These are phyloP conservation scores for Tetragonia tetragonoides DNA, from an alignment of 148 eudicot genomes.

Conservation along the genomic window DNA sequence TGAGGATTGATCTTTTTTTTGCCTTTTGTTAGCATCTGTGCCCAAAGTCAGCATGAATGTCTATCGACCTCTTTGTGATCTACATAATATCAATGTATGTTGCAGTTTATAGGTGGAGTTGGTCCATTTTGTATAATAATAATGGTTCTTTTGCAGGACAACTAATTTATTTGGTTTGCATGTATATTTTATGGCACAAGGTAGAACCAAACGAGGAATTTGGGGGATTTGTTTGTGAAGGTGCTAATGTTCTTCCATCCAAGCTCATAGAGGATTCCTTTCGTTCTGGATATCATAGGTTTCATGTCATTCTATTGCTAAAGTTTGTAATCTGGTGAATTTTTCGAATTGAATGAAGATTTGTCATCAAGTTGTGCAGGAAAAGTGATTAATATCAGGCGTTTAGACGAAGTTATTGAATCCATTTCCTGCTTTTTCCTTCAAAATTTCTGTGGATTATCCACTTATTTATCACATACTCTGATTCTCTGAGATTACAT, in stretches of 20 bases:
- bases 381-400: constrained; percentile 87
- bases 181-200: constrained; percentile 54
- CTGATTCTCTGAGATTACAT: no score
- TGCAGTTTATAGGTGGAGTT: not conserved
- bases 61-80: not conserved
- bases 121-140: not conserved
- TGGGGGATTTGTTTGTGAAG: constrained; percentile 86
- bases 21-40: not conserved
- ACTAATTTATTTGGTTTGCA: constrained; percentile 19
- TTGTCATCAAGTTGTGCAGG: constrained; percentile 85
- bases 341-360: constrained; percentile 30
- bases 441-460: not conserved
- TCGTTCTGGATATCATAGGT: constrained; percentile 91
- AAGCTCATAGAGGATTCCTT: constrained; percentile 91
- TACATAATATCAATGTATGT: not conserved
- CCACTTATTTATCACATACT: no score
- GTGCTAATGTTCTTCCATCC: constrained; percentile 88
- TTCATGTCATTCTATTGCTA: constrained; percentile 17
- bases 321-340: constrained; percentile 28
- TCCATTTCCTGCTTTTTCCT: constrained; percentile 38
- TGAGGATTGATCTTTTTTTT: not conserved
- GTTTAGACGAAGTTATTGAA: constrained; percentile 84
- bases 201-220: constrained; percentile 99
- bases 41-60: not conserved
- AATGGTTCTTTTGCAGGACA: not conserved